These are phyloP conservation scores for Fusarium sp. DNA, from an alignment of 2,329 filamentous ascomycete species.

Conservation along the genomic window DNA sequence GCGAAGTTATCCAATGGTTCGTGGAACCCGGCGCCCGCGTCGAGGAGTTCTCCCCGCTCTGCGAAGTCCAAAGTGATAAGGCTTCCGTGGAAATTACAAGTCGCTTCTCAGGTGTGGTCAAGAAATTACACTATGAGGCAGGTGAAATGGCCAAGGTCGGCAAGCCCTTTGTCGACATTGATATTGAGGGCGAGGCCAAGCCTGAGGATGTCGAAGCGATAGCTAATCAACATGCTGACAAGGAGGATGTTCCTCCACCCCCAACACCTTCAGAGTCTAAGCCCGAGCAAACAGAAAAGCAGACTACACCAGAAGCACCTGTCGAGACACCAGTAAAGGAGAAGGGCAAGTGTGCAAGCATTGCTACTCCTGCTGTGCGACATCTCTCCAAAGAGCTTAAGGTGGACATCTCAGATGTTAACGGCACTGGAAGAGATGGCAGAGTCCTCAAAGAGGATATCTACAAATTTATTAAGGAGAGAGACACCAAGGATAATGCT, in stretches of 20 bases:
- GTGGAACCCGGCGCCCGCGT: slow-evolving; percentile 95
- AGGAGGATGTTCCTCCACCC: slow-evolving; percentile 49
- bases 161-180: slow-evolving; percentile 94
- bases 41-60: slow-evolving; percentile 97
- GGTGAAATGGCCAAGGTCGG: slow-evolving; percentile 98
- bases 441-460: slow-evolving; percentile 95
- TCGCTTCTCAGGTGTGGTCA: slow-evolving; percentile 93
- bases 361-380: slow-evolving; percentile 93
- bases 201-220: slow-evolving; percentile 56
- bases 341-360: slow-evolving; percentile 76
- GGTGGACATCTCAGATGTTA: slow-evolving; percentile 82
- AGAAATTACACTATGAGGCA: slow-evolving; percentile 94
- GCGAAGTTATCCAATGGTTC: slow-evolving; percentile 99
- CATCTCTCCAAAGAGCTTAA: slow-evolving; percentile 86
- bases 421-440: slow-evolving; percentile 91
- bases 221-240: slow-evolving; percentile 53
- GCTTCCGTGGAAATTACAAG: slow-evolving; percentile 93
- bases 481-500: slow-evolving; percentile 57
- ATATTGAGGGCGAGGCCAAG: slow-evolving; percentile 84
- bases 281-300: slow-evolving; percentile 30
- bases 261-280: slow-evolving; percentile 33
- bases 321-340: slow-evolving; percentile 48
- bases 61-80: slow-evolving; percentile 99
- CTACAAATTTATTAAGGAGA: slow-evolving; percentile 74
- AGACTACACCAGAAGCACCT: slow-evolving; percentile 11